phyloP scores from a whole-genome alignment of 345 rosid genomes.

The Pseudoturritis turrita region DNA sequence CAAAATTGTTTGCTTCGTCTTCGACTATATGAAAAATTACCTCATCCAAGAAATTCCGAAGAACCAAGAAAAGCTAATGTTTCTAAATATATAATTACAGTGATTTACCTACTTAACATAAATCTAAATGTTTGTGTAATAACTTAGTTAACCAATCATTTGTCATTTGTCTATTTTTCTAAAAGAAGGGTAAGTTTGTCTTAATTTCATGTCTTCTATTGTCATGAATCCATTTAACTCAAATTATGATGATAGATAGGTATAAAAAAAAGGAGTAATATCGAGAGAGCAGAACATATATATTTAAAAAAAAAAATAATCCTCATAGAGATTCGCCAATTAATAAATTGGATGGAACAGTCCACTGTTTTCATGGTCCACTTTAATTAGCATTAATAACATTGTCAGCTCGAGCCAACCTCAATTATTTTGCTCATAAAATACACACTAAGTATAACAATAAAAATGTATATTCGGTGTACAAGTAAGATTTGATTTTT shows the following conservation, averaged over 20 bases:
- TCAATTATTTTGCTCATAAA: neutral
- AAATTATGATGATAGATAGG: neutral
- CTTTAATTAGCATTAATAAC: conserved; percentile 17
- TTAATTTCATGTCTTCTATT: neutral
- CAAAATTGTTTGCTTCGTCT: no score
- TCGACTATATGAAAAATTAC: no score
- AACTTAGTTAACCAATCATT: neutral
- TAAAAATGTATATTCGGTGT: neutral
- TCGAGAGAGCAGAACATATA: neutral
- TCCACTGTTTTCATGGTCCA: conserved; percentile 18
- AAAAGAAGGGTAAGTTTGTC: neutral
- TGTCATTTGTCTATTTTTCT: neutral
- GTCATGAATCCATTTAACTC: neutral
- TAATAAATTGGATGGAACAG: conserved; percentile 7
- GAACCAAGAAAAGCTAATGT: no score
- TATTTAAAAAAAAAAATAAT: no score
- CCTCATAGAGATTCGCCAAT: neutral
- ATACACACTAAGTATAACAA: neutral
- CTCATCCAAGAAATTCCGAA: no score
- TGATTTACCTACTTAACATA: no score
- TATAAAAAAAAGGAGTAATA: neutral
- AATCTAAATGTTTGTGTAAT: no score
- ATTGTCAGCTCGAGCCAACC: conserved; percentile 21
- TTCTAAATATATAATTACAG: no score
- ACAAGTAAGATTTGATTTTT: no score